Conservation (phyloP, 345 rosid genomes). For the Syzygium grande region DNA sequence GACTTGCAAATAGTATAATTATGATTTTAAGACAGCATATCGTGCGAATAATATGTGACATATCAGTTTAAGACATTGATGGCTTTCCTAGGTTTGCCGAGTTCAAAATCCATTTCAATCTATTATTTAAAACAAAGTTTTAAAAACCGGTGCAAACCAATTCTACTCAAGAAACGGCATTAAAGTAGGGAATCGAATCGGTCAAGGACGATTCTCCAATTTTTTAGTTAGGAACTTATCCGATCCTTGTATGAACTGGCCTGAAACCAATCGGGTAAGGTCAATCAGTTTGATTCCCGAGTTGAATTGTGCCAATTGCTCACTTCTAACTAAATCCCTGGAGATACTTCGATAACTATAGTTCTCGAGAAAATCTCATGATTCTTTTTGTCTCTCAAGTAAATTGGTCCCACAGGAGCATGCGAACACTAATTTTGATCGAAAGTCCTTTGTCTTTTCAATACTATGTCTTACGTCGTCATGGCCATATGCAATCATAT, state of each 20-base stretch:
- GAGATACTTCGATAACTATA: background rate
- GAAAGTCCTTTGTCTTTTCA: background rate
- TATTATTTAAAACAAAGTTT: background rate
- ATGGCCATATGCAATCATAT: background rate
- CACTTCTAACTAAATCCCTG: background rate
- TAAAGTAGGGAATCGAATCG: background rate
- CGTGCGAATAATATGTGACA: background rate
- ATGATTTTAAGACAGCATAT: background rate
- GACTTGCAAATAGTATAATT: background rate
- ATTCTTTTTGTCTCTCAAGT: background rate
- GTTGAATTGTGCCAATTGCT: background rate
- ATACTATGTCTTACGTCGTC: background rate
- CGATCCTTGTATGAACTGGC: background rate
- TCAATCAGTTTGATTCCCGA: accelerated
- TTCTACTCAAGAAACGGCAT: background rate
- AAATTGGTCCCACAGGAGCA: background rate
- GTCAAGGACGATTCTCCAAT: background rate
- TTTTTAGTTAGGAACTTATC: background rate
- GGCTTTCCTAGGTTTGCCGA: background rate
- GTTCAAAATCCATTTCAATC: background rate
- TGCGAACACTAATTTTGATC: background rate
- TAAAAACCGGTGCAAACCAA: background rate
- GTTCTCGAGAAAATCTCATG: background rate
- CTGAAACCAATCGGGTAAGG: background rate
- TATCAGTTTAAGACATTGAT: background rate